These are phyloP conservation scores for Rhytidhysteron rufulum DNA, from an alignment of 2,329 filamentous ascomycete genomes.

Conservation along the genomic window DNA sequence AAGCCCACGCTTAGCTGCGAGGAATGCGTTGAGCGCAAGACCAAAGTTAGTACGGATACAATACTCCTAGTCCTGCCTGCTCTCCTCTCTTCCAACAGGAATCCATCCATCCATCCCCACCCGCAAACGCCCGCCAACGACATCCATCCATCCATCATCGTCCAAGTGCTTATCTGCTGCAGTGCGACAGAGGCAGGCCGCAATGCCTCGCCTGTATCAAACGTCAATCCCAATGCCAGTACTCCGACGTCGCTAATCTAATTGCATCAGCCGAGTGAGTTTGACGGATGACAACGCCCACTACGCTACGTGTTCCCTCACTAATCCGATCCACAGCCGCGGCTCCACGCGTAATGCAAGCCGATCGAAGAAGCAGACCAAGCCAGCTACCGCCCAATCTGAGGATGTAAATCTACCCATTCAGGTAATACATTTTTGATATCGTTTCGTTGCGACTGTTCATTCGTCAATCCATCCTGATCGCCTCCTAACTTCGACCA, in stretches of 20 bases:
- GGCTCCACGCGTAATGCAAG: constrained; percentile 20
- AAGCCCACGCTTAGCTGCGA: constrained; percentile 77
- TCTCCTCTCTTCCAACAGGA: background rate
- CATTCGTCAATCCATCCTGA: too few relatives aligned
- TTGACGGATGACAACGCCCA: too few relatives aligned
- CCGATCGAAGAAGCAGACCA: constrained; percentile 25
- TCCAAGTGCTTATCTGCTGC: background rate
- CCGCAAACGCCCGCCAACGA: too few relatives aligned
- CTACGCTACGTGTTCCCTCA: constrained; percentile 2
- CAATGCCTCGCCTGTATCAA: constrained; percentile 60
- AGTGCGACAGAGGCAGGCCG: constrained; percentile 74
- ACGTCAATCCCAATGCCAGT: constrained; percentile 70
- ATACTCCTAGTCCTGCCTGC: background rate
- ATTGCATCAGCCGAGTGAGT: constrained; percentile 61
- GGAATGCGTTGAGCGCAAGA: constrained; percentile 79
- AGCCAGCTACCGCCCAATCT: constrained; percentile 25
- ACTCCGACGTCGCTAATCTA: constrained; percentile 72
- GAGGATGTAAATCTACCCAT: constrained; percentile 15
- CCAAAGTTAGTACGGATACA: constrained; percentile 56
- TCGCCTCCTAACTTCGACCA: too few relatives aligned
- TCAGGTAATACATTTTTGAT: constrained; percentile 28
- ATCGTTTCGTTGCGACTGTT: constrained; percentile 12
- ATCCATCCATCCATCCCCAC: background rate
- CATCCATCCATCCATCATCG: too few relatives aligned
- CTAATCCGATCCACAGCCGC: constrained; percentile 23